These are phyloP conservation scores for Neurospora sp. DNA, from an alignment of 495 filamentous ascomycete genomes.

Conservation along the genomic window DNA sequence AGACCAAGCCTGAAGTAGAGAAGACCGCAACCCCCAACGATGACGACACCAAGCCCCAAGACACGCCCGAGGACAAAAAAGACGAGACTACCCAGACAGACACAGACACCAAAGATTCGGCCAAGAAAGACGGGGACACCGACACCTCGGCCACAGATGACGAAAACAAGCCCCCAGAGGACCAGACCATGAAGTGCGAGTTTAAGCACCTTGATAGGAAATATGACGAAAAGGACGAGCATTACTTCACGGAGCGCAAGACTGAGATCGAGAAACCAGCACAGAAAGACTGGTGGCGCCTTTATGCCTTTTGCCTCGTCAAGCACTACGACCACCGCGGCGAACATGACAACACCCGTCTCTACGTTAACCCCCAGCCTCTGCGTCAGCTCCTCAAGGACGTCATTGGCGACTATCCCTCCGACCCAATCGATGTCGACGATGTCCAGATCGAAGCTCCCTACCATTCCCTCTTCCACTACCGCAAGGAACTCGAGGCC, in stretches of 20 bases:
- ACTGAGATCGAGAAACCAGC: constrained; percentile 16
- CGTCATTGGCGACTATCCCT: constrained; percentile 22
- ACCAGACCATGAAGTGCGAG: constrained; percentile 27
- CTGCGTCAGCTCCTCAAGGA: constrained; percentile 23
- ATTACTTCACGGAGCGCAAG: constrained; percentile 20
- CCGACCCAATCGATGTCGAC: constrained; percentile 20
- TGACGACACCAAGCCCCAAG: neutral
- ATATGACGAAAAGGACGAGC: constrained; percentile 19
- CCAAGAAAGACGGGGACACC: no score
- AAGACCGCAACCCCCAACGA: neutral
- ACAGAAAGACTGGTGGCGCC: constrained; percentile 28
- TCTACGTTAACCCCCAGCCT: constrained; percentile 25
- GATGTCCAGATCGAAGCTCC: constrained; percentile 23
- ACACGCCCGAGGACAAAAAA: neutral
- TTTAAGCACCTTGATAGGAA: constrained; percentile 28
- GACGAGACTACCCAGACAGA: neutral
- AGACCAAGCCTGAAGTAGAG: neutral
- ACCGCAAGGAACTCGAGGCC: constrained; percentile 17
- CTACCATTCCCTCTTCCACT: constrained; percentile 24
- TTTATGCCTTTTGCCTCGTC: constrained; percentile 27
- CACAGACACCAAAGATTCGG: neutral
- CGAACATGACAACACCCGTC: constrained; percentile 10
- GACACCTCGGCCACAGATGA: neutral
- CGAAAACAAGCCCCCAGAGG: constrained; percentile 2
- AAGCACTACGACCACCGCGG: constrained; percentile 14